Percentiles rank a stretch among this genome's conserved stretches.
These are phyloP conservation scores for Hepatocystis sp. DNA, from an alignment of 169 alveolate genomes.

Conservation along the genomic window DNA sequence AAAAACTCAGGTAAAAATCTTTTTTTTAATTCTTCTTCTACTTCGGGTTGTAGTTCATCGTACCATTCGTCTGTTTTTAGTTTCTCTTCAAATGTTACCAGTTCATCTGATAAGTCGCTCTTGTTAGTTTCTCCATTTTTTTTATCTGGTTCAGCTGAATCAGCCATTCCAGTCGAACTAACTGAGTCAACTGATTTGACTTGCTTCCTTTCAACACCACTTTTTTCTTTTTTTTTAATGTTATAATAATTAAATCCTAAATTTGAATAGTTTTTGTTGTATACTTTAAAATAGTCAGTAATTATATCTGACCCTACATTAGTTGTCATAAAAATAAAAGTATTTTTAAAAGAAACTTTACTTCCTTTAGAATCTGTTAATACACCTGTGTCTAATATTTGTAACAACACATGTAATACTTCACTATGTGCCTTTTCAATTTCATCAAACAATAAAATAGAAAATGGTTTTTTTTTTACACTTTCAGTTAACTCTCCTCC, in stretches of 20 bases:
- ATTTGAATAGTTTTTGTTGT: conserved; percentile 54
- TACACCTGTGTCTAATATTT: conserved; percentile 88
- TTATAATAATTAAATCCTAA: conserved; percentile 54
- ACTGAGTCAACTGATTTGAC: no score
- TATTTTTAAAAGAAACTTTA: conserved; percentile 88
- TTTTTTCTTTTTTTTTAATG: background rate
- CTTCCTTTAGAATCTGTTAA: conserved; percentile 91
- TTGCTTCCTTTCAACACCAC: background rate
- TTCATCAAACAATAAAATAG: conserved; percentile 91
- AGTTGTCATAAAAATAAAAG: conserved; percentile 90
- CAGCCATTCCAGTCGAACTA: background rate
- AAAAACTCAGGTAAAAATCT: conserved; percentile 84
- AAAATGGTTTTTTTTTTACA: conserved; percentile 86
- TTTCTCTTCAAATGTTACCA: conserved; percentile 63
- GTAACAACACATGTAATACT: conserved; percentile 87
- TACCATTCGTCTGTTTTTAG: conserved; percentile 60
- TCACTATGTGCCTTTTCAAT: conserved; percentile 92
- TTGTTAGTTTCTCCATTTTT: no score
- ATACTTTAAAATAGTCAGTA: conserved; percentile 69
- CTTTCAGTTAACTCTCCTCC: conserved; percentile 93
- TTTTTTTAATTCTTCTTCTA: conserved; percentile 76
- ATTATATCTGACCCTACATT: conserved; percentile 88
- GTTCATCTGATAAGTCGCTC: no score
- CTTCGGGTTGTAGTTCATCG: conserved; percentile 73
- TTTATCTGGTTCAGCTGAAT: background rate